Base-by-base conservation (phyloP, 805 yeast genomes). In the Starmerella sirachaensis region DNA sequence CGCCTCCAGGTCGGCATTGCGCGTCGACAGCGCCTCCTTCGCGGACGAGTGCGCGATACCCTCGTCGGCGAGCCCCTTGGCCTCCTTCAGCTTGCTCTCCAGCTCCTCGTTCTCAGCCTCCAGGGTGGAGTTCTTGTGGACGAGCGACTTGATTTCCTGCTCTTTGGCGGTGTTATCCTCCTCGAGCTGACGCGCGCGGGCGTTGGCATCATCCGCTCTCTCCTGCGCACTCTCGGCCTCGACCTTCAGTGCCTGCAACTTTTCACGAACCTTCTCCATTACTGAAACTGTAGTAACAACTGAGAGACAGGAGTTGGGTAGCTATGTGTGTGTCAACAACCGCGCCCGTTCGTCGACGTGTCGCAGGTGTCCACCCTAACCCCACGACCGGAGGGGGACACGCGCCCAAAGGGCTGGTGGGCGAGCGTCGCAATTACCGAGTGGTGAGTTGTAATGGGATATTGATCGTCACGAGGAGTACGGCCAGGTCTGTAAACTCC, bases 211-310 rank as follows among this genome's bases (percentile, higher is more conserved):
- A 57, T 91, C 98, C 45, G 91, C 78, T 69, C 85, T 83, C 62
- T 84, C 95, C 69, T 88, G 95, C 84, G 98, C 93, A 54, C 78
- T 69, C 68, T 91, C 98, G 51, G 94, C 88, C 60, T 91, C 97
- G 55, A 82, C 69, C 66, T 88, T 86, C 63, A 91, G 76, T 64
- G 76, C 29, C 29, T 37, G 37, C 39, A 51, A 36, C 52, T 51
- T 51, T 31, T 50, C 55, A 21, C 53, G 53, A 23, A 51, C 46
- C 35, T 50, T 51, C 29, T 51, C 55, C 55, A 51, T 51, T 5
- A n/a, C n/a, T n/a, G n/a, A n/a, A n/a, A n/a, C n/a, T n/a, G n/a
- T n/a, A n/a, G n/a, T n/a, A n/a, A n/a, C n/a, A n/a, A n/a, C n/a
- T n/a, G n/a, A n/a, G n/a, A n/a, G n/a, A n/a, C n/a, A n/a, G n/a